Evolutionary conservation across 2,329 filamentous ascomycete species (phyloP).

Genomic region (Aureobasidium mangrovei): DNA sequence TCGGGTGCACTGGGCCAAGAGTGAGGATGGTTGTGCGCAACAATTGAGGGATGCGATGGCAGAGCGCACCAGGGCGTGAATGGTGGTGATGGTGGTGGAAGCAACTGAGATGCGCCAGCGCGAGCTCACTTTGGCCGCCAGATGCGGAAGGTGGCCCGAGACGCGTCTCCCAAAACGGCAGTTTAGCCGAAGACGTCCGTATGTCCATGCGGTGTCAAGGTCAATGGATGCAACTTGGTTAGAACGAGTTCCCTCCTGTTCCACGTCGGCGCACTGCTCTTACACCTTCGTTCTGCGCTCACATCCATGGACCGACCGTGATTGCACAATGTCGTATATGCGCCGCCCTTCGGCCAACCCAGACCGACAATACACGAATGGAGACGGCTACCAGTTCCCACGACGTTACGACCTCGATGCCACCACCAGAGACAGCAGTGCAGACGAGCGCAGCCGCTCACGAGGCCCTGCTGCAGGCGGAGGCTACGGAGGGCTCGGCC

Average conservation of each 20-base stretch:
- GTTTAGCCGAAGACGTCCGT: neutral
- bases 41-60: too few species aligned
- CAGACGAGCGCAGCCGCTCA: slow-evolving; percentile 27
- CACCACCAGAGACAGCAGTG: slow-evolving; percentile 28
- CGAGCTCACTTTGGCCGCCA: neutral
- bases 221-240: neutral
- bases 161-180: slow-evolving; percentile 8
- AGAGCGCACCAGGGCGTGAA: neutral
- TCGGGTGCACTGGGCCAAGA: neutral
- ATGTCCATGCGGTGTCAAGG: too few species aligned
- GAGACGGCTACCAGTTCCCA: slow-evolving; percentile 25
- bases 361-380: slow-evolving; percentile 30
- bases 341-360: slow-evolving; percentile 6
- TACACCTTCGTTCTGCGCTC: neutral
- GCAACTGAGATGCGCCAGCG: neutral
- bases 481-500: slow-evolving; percentile 21
- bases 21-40: neutral
- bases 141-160: neutral
- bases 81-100: neutral
- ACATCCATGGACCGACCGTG: neutral
- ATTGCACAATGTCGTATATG: slow-evolving; percentile 4
- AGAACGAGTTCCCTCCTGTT: neutral
- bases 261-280: neutral
- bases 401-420: slow-evolving; percentile 28
- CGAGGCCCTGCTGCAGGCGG: slow-evolving; percentile 34